Conservation (phyloP, 2,329 filamentous ascomycete species). For the Monosporascus sp. region DNA sequence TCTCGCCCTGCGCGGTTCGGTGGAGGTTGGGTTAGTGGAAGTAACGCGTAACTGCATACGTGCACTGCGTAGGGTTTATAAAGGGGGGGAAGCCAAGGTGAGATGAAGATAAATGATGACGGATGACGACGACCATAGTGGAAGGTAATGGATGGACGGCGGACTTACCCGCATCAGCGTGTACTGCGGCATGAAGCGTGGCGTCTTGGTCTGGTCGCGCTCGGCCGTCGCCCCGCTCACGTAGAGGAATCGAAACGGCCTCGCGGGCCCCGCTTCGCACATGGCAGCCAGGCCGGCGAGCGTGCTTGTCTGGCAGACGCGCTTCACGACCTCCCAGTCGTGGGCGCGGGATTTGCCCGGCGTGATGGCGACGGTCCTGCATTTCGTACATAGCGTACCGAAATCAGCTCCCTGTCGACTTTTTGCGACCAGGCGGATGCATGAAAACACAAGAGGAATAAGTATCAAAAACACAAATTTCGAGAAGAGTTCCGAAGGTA, state of each 20-base stretch:
- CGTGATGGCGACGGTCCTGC: constrained; percentile 23
- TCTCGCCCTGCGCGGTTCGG: constrained; percentile 33
- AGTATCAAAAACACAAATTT: background rate
- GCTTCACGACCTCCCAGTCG: constrained; percentile 16
- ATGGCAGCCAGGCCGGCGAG: constrained; percentile 21
- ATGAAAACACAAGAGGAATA: background rate
- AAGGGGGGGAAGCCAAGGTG: background rate
- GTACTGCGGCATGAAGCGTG: constrained; percentile 34
- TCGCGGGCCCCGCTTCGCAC: constrained; percentile 17
- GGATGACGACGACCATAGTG: background rate
- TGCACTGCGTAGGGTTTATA: background rate
- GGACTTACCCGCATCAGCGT: constrained; percentile 38
- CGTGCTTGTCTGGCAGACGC: constrained; percentile 18
- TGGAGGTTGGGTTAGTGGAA: too few species aligned
- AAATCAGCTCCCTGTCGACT: too few species aligned
- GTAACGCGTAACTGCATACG: too few species aligned
- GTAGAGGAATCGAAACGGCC: constrained; percentile 27
- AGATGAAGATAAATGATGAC: background rate
- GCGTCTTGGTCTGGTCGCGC: constrained; percentile 40
- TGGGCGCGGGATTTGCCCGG: constrained; percentile 14
- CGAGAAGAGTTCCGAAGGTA: background rate
- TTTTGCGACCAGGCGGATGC: too few species aligned
- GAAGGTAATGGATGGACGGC: background rate
- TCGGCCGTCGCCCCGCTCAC: constrained; percentile 39
- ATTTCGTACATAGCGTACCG: too few species aligned